A percentile compares a stretch with the other conserved stretches of the same genome.
These are phyloP conservation scores for Tricharina praecox DNA, from an alignment of 495 filamentous ascomycete genomes.

Conservation along the genomic window DNA sequence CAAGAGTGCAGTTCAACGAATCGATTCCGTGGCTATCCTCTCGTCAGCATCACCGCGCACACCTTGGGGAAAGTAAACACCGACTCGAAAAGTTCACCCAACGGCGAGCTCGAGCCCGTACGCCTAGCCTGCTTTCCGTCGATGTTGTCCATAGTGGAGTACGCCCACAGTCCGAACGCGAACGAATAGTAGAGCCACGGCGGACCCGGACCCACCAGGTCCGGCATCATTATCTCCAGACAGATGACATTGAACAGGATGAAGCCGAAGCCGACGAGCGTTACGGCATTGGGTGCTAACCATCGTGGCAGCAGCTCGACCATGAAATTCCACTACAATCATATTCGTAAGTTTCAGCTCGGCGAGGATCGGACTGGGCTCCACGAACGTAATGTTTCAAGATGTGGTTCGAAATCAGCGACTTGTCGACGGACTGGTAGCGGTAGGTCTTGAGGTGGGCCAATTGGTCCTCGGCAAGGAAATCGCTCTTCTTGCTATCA, in stretches of 20 bases:
- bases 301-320: slow-evolving; percentile 85
- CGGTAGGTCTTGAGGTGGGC: slow-evolving; percentile 87
- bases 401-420: slow-evolving; percentile 82
- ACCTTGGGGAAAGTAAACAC: too few species aligned
- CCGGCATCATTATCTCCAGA: slow-evolving; percentile 69
- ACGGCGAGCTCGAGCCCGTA: slow-evolving; percentile 82
- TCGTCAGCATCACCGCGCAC: too few species aligned
- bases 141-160: slow-evolving; percentile 96
- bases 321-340: slow-evolving; percentile 79
- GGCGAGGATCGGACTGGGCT: background rate
- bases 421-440: slow-evolving; percentile 93
- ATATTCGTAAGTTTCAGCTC: background rate
- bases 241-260: slow-evolving; percentile 73
- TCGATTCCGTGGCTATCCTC: slow-evolving; percentile 71
- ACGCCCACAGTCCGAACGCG: slow-evolving; percentile 84
- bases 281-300: slow-evolving; percentile 96
- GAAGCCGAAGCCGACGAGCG: slow-evolving; percentile 84
- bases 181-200: slow-evolving; percentile 92
- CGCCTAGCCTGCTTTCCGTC: slow-evolving; percentile 93
- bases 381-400: slow-evolving; percentile 75
- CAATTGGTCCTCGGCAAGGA: slow-evolving; percentile 51
- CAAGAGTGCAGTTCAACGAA: slow-evolving; percentile 89
- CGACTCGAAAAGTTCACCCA: slow-evolving; percentile 90
- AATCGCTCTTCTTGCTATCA: slow-evolving; percentile 35
- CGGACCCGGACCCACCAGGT: slow-evolving; percentile 81